A percentile compares a stretch with the other conserved stretches of the same genome.
Conservation (phyloP, 345 rosid genomes). For the Passiflora organensis region DNA sequence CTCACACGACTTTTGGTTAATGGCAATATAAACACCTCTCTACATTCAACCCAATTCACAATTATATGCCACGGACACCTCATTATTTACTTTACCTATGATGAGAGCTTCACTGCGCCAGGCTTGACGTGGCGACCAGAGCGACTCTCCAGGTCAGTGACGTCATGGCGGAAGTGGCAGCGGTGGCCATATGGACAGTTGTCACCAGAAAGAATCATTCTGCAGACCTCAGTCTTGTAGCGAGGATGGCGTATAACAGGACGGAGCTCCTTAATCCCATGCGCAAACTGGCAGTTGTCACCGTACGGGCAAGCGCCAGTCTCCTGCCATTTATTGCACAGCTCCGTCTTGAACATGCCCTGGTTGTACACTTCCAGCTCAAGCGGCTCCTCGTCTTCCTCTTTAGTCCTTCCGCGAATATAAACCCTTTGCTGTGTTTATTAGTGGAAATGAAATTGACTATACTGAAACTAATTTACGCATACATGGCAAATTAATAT, state of each 20-base stretch:
- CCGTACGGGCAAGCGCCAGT: conserved; percentile 80
- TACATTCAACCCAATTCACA: conserved; percentile 3
- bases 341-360: conserved; percentile 87
- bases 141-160: conserved; percentile 61
- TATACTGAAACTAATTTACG: no score
- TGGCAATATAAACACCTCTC: conserved; percentile 14
- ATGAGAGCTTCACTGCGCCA: conserved; percentile 2
- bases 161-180: conserved; percentile 92
- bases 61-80: neutral
- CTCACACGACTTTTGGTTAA: neutral
- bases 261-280: conserved; percentile 77
- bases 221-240: conserved; percentile 79
- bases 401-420: conserved; percentile 38
- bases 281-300: conserved; percentile 80
- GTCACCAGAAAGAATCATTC: conserved; percentile 65
- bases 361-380: conserved; percentile 70
- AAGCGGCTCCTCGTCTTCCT: conserved; percentile 45
- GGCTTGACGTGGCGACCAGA: conserved; percentile 1
- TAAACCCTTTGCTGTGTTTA: conserved; percentile 32
- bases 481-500: no score
- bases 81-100: conserved; percentile 18
- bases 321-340: conserved; percentile 97
- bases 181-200: conserved; percentile 86
- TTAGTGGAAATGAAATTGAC: neutral
- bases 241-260: conserved; percentile 88